Percentiles rank a stretch among this genome's conserved stretches.
Conservation (phyloP, 176 grass and related monocot genomes). For the Carex myosuroides region DNA sequence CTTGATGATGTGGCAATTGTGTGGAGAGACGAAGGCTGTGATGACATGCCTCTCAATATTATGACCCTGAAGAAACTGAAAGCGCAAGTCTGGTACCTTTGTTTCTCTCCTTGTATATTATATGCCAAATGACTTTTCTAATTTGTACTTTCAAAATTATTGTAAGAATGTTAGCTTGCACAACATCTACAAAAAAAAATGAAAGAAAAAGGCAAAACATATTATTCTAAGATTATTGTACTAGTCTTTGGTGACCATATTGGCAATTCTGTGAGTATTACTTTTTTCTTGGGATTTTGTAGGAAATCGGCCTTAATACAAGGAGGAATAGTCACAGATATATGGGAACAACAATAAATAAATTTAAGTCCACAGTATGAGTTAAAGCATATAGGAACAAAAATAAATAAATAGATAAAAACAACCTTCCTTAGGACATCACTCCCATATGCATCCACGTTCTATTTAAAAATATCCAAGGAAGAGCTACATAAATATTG, state of each 20-base stretch:
- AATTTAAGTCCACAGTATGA: background rate
- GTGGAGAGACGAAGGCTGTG: constrained; percentile 81
- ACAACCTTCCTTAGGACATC: background rate
- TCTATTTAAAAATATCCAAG: background rate
- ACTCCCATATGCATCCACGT: background rate
- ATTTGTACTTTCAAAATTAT: background rate
- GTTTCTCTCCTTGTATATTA: background rate
- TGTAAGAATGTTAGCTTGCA: background rate
- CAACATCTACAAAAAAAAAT: background rate
- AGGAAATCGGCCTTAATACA: background rate
- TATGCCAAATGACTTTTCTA: background rate
- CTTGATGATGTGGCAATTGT: constrained; percentile 40
- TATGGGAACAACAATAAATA: background rate
- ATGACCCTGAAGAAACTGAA: constrained; percentile 68
- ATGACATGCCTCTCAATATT: constrained; percentile 48
- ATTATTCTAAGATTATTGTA: background rate
- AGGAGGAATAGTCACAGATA: background rate
- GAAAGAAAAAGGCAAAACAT: background rate
- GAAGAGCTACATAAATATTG: background rate
- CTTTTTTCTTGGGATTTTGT: background rate
- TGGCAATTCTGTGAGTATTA: background rate
- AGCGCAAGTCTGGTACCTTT: constrained; percentile 67
- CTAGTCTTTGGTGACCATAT: background rate
- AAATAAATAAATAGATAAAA: background rate
- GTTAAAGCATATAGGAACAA: background rate